phyloP scores from a whole-genome alignment of 257 asterid species.

The Coffea canephora region DNA sequence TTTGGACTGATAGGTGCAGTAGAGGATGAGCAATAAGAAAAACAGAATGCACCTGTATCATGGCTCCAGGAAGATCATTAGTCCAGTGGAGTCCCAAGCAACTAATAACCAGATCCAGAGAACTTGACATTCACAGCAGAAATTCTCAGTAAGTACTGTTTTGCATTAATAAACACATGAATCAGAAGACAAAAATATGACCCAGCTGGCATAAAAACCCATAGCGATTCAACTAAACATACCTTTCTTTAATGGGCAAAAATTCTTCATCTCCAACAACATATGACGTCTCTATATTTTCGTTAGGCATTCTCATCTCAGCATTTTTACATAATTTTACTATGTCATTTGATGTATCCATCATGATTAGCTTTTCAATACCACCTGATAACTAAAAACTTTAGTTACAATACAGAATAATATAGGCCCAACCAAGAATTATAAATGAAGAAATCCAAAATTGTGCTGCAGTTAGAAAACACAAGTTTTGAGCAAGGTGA shows the following conservation, averaged over 20 bases:
- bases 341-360: conserved; percentile 91
- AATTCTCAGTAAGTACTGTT: neutral
- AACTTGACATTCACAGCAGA: conserved; percentile 41
- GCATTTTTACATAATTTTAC: conserved; percentile 61
- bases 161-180: neutral
- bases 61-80: conserved; percentile 97
- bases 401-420: neutral
- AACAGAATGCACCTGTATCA: conserved; percentile 76
- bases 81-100: conserved; percentile 99
- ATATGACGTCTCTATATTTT: conserved; percentile 66
- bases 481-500: too few species aligned
- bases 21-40: neutral
- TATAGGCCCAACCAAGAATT: neutral
- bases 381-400: conserved; percentile 58
- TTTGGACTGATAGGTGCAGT: neutral
- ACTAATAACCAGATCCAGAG: conserved; percentile 81
- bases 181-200: neutral
- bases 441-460: neutral
- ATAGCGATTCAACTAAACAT: neutral
- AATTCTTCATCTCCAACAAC: conserved; percentile 91
- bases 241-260: conserved; percentile 86
- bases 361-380: conserved; percentile 74
- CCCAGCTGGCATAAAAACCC: neutral
- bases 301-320: conserved; percentile 48
- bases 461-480: neutral